phyloP scores from a whole-genome alignment of 176 grass and related monocot species.

The Eragrostis curvula region DNA sequence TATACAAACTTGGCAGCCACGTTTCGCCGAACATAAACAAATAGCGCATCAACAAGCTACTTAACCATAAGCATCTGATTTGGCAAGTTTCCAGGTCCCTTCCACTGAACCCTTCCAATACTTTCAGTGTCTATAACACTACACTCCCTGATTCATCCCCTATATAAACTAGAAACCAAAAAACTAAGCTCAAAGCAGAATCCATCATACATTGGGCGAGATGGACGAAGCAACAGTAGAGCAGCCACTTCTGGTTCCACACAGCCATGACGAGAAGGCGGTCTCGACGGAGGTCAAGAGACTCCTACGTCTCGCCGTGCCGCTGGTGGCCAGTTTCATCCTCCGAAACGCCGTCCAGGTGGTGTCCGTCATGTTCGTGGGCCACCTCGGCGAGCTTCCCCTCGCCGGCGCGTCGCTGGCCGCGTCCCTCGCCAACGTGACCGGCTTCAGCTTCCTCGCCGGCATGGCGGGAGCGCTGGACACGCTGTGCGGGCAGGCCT shows the following conservation, averaged over 20 bases:
- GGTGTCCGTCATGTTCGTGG: conserved; percentile 22
- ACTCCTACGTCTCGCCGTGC: not conserved
- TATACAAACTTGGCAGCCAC: too few species aligned
- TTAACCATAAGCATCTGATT: too few species aligned
- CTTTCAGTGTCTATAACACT: not conserved
- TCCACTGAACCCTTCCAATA: too few species aligned
- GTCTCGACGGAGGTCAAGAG: not conserved
- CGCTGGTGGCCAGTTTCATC: not conserved
- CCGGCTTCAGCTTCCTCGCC: conserved; percentile 1
- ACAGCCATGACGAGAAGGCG: too few species aligned
- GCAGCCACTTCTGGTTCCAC: too few species aligned
- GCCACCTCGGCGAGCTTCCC: conserved; percentile 5
- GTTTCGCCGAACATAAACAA: too few species aligned
- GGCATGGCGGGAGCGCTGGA: conserved; percentile 63
- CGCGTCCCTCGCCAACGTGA: not conserved
- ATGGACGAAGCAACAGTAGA: not conserved
- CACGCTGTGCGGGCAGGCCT: conserved; percentile 55
- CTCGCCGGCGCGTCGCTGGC: conserved; percentile 2
- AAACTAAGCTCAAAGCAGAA: not conserved
- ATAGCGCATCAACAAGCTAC: too few species aligned
- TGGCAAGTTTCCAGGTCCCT: too few species aligned
- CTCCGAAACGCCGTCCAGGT: conserved; percentile 9
- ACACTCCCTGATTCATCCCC: not conserved
- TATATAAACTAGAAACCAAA: not conserved
- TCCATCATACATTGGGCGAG: not conserved